Percentiles rank a stretch among this genome's conserved stretches.
Conservation (phyloP, 495 filamentous ascomycete species). For the Aspergillus sclerotiicarbonarius region DNA sequence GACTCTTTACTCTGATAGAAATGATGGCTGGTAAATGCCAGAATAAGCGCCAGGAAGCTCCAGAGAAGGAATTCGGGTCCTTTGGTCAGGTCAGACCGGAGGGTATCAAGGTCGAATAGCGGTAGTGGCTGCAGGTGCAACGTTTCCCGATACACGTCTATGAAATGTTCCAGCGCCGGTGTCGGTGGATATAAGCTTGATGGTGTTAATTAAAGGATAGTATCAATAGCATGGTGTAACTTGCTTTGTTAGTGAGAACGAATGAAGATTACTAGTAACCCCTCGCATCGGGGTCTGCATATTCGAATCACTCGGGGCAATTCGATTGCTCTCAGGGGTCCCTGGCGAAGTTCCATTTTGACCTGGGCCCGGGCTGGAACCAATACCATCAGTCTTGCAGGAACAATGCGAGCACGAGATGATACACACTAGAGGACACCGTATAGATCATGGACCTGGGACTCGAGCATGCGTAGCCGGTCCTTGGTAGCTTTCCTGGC, state of each 20-base stretch:
- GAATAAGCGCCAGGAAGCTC: constrained; percentile 7
- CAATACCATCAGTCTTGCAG: neutral
- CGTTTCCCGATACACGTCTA: constrained; percentile 3
- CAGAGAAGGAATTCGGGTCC: constrained; percentile 3
- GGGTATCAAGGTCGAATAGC: constrained; percentile 2
- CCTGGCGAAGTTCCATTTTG: neutral
- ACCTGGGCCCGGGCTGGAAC: too few relatives aligned
- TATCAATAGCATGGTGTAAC: neutral
- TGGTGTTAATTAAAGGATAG: neutral
- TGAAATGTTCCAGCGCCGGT: neutral
- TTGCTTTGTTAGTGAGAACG: neutral
- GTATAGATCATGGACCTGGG: constrained; percentile 6
- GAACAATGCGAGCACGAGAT: neutral
- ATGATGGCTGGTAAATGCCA: constrained; percentile 2
- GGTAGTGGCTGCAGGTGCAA: constrained; percentile 10
- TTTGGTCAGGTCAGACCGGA: neutral
- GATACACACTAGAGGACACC: constrained; percentile 4
- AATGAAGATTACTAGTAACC: neutral
- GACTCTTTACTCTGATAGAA: neutral
- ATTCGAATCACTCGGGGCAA: neutral
- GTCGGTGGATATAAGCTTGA: constrained; percentile 2
- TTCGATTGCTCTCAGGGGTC: neutral
- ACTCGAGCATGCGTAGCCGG: constrained; percentile 6
- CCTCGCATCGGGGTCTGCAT: neutral
- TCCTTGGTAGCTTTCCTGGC: constrained; percentile 3